Evolutionary conservation across 129 eudicot genomes (phyloP).

Genomic region (Arctium minus): DNA sequence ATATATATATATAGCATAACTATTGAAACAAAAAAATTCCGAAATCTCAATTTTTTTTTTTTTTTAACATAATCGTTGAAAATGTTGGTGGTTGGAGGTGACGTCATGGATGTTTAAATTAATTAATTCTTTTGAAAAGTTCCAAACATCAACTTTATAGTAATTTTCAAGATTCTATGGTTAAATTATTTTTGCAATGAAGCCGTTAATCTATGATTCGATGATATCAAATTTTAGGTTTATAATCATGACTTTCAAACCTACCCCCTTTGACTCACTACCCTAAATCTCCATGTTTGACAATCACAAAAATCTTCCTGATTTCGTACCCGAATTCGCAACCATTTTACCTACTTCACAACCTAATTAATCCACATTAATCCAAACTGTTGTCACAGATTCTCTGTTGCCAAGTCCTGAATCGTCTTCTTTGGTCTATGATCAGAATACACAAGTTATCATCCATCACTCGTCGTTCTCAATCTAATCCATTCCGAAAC

Average conservation of each 20-base stretch:
- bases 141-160: too few relatives aligned
- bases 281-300: constrained; percentile 2
- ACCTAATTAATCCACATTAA: neutral
- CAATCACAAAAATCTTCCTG: neutral
- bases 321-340: neutral
- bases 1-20: too few relatives aligned
- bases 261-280: constrained; percentile 6
- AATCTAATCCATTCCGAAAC: constrained; percentile 14
- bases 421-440: constrained; percentile 16
- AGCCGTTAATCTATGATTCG: neutral
- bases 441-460: constrained; percentile 14
- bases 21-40: too few relatives aligned
- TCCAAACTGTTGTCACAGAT: neutral
- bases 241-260: neutral
- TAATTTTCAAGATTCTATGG: too few relatives aligned
- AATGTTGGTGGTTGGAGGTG: too few relatives aligned
- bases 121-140: too few relatives aligned
- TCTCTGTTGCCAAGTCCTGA: neutral
- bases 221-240: neutral
- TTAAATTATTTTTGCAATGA: neutral
- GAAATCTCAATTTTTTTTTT: too few relatives aligned
- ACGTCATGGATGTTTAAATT: too few relatives aligned
- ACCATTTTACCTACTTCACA: neutral
- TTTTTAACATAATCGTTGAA: too few relatives aligned
- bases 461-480: neutral